Evolutionary conservation across 805 yeast genomes (phyloP).

Genomic region (Brettanomyces anomalus): DNA sequence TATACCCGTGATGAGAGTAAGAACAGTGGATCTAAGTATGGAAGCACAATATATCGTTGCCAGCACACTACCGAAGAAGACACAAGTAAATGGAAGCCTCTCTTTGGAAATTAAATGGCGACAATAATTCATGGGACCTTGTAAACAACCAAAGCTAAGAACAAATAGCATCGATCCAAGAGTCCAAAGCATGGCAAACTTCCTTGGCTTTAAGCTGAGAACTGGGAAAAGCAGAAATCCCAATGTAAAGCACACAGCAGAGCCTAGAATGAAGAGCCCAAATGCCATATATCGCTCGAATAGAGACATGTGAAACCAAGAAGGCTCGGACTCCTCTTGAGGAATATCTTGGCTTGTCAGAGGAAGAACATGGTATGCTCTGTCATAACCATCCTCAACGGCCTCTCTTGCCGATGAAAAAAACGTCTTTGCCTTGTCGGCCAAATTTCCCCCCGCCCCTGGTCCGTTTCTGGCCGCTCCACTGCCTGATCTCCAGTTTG

Average conservation of each 20-base stretch:
- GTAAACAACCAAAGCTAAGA: slow-evolving; percentile 80
- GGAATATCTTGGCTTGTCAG: slow-evolving; percentile 43
- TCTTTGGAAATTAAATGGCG: slow-evolving; percentile 66
- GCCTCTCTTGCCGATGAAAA: slow-evolving; percentile 13
- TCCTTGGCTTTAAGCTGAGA: slow-evolving; percentile 79
- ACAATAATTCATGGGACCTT: slow-evolving; percentile 81
- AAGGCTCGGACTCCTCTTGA: slow-evolving; percentile 62
- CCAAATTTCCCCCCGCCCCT: slow-evolving; percentile 2
- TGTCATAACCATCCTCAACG: slow-evolving; percentile 29
- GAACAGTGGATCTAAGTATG: slow-evolving; percentile 56
- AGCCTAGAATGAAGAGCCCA: slow-evolving; percentile 63
- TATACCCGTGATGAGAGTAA: slow-evolving; percentile 68
- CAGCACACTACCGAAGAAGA: slow-evolving; percentile 74
- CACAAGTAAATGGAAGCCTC: slow-evolving; percentile 69
- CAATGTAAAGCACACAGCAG: slow-evolving; percentile 71
- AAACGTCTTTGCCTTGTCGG: slow-evolving; percentile 4
- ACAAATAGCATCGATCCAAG: slow-evolving; percentile 84
- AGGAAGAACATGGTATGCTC: slow-evolving; percentile 60
- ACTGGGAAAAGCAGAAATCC: slow-evolving; percentile 86
- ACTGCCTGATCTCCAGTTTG: slow-evolving; percentile 19
- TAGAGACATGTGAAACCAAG: slow-evolving; percentile 67
- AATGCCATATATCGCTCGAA: slow-evolving; percentile 78
- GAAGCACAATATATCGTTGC: slow-evolving; percentile 75
- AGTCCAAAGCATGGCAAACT: slow-evolving; percentile 87
- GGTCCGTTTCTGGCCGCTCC: slow-evolving; percentile 2